Evolutionary conservation across 2,329 filamentous ascomycete genomes (phyloP).

Genomic region (Verticillium tricorpus): DNA sequence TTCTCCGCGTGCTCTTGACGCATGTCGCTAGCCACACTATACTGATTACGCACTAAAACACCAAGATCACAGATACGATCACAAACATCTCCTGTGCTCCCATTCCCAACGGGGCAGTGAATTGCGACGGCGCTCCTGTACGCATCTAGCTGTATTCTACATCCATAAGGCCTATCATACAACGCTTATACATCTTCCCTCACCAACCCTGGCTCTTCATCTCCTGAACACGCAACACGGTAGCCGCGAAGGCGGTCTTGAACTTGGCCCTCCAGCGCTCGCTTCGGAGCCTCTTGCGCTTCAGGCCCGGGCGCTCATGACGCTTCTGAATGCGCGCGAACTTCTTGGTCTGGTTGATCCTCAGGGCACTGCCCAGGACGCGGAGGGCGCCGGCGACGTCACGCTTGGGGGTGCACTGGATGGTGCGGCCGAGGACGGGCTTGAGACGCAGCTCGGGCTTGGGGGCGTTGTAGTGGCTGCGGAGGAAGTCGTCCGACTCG

Average conservation of each 20-base stretch:
- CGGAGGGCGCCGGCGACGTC: slow-evolving; percentile 41
- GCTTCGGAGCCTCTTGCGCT: slow-evolving; percentile 69
- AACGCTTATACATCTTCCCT: neutral
- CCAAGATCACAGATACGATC: no score
- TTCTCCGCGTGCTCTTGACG: no score
- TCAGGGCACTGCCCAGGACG: slow-evolving; percentile 32
- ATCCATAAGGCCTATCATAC: slow-evolving; percentile 2
- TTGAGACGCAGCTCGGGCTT: slow-evolving; percentile 29
- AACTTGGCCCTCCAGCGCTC: slow-evolving; percentile 68
- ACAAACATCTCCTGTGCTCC: no score
- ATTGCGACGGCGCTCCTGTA: neutral
- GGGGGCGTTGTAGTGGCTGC: slow-evolving; percentile 9
- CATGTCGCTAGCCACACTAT: no score
- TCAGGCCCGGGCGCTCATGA: slow-evolving; percentile 71
- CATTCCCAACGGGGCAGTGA: neutral
- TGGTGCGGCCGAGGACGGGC: slow-evolving; percentile 39
- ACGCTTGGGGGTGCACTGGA: slow-evolving; percentile 34
- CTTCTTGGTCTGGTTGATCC: slow-evolving; percentile 40
- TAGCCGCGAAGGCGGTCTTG: slow-evolving; percentile 61
- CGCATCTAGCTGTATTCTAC: slow-evolving; percentile 3
- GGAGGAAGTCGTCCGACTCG: slow-evolving; percentile 20
- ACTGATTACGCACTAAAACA: no score
- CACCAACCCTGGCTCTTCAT: slow-evolving; percentile 78
- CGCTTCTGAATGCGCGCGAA: slow-evolving; percentile 59
- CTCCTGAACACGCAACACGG: slow-evolving; percentile 60